These are phyloP conservation scores for Malassezia psittaci DNA, from an alignment of 1,284 basidiomycete genomes.

Conservation along the genomic window DNA sequence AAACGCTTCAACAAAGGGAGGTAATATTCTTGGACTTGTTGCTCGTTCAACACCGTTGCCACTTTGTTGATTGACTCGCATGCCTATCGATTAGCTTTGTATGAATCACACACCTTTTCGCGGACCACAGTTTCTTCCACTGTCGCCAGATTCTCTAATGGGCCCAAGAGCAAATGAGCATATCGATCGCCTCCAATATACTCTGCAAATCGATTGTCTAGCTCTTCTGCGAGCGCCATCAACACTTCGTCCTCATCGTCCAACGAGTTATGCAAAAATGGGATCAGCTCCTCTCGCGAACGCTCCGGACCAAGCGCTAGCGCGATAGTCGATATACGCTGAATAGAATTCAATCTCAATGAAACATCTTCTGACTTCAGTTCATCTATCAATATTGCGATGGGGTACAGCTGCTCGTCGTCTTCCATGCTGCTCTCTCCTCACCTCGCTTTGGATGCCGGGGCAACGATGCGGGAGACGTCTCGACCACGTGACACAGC, in stretches of 20 bases:
- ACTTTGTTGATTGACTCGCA: constrained; percentile 93
- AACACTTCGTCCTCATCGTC: constrained; percentile 99
- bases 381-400: constrained; percentile 75
- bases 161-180: constrained; percentile 80
- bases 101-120: constrained; percentile 57
- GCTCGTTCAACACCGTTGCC: constrained; percentile 63
- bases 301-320: constrained; percentile 91
- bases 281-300: constrained; percentile 87
- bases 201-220: constrained; percentile 70
- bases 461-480: constrained; percentile 1
- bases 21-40: constrained; percentile 80
- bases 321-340: constrained; percentile 95
- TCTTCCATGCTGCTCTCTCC: constrained; percentile 30
- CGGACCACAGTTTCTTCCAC: constrained; percentile 97
- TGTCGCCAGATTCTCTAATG: constrained; percentile 87
- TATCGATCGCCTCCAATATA: constrained; percentile 84
- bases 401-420: constrained; percentile 46
- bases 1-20: constrained; percentile 83
- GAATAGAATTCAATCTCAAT: constrained; percentile 89
- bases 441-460: neutral
- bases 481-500: constrained; percentile 1
- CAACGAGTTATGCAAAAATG: constrained; percentile 92
- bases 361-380: constrained; percentile 70
- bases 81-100: constrained; percentile 50
- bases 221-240: constrained; percentile 87